Evolutionary conservation across 2,329 filamentous ascomycete species (phyloP).

Genomic region (Xylariaceae sp.): DNA sequence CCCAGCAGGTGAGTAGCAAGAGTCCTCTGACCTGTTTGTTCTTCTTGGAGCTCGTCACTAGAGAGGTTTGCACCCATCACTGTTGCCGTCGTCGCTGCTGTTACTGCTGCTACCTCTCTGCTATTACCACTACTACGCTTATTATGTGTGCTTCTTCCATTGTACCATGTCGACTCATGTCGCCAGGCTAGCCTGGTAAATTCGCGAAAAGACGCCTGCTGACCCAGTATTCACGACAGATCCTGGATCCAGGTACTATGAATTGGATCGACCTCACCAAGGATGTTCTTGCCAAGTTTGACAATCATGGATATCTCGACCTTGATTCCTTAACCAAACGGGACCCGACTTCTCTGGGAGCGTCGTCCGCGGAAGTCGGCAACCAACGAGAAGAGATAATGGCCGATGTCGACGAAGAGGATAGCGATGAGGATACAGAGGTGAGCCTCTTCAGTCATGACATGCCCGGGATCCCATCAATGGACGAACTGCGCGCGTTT

Average conservation of each 20-base stretch:
- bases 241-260: constrained; percentile 62
- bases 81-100: no score
- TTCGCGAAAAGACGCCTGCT: no score
- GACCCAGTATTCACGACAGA: no score
- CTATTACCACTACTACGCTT: no score
- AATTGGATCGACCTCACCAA: constrained; percentile 54
- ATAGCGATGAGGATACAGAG: constrained; percentile 10
- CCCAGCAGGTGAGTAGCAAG: no score
- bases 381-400: constrained; percentile 1
- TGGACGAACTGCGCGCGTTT: constrained; percentile 43
- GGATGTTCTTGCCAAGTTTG: constrained; percentile 40
- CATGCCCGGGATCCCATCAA: constrained; percentile 59
- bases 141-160: no score
- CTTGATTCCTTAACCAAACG: constrained; percentile 6
- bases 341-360: constrained; percentile 3
- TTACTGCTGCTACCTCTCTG: no score
- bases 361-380: constrained; percentile 4
- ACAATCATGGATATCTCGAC: constrained; percentile 50
- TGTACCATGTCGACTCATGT: no score
- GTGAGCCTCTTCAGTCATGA: constrained; percentile 47
- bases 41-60: no score
- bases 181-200: no score
- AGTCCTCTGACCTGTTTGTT: no score
- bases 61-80: no score
- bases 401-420: constrained; percentile 5